Evolutionary conservation across 2,329 filamentous ascomycete species (phyloP), one percentile per base, ranked within the genome.

Genomic region (Sarocladiaceae sp.): DNA sequence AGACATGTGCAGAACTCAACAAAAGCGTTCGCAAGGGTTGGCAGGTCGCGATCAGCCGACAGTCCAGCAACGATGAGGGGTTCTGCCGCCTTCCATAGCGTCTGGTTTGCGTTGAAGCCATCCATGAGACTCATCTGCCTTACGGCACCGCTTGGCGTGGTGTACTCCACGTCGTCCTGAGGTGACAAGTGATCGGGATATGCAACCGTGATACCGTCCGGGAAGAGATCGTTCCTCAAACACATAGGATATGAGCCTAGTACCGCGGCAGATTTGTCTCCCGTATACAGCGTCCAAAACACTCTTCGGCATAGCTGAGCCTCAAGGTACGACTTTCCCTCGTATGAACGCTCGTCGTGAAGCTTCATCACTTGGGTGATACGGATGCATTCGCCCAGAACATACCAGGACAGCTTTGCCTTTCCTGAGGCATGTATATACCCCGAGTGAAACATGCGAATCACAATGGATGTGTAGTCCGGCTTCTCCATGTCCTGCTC

Each of bases 381-480:
- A 2, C 66, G 55, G 3, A 62, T 62, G 1, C 67, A 67, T 46
- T 70, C 66, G 2, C 67, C 67, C 48, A 70, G 67, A 2, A 70
- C 65, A 39, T 69, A 65, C 65, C 67, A 70, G 4, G 67, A 69
- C 16, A 66, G 60, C 20, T 64, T 60, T 3, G 65, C 65, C 32
- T 66, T 68, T 0, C 67, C 68, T 1, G 63, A 56, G 1, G 65
- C 65, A 37, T 70, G 68, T 2, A 70, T 51, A 33, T 66, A 68
- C 44, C 68, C 69, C 12, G 68, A 70, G 42, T 71, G 68, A 19
- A 69, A 67, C 43, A 69, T 68, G 3, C 68, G 62, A 15, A 69
- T 67, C 2, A 61, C 58, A 20, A 70, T 58, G 3, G 68, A 71
- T 37, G 62, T 66, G 1, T 66, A 65, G 41, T 60, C 64, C 0